Evolutionary conservation across 805 yeast genomes (phyloP).

Genomic region (Metschnikowia kofuensis): DNA sequence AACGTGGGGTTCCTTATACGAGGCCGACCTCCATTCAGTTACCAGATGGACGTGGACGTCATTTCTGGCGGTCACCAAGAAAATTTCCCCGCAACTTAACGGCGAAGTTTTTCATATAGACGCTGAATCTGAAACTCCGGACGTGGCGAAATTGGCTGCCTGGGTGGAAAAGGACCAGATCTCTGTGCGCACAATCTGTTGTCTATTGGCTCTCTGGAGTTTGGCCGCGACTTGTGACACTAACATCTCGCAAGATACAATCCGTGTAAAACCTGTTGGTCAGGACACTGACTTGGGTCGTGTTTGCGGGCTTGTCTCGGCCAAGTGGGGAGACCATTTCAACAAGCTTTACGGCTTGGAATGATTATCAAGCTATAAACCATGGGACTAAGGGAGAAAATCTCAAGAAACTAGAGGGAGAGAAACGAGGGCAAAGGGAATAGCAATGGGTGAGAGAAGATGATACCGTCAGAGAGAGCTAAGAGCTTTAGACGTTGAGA

Average conservation of each 20-base stretch:
- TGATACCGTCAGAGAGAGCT: background rate
- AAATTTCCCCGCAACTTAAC: background rate
- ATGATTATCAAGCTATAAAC: constrained; percentile 8
- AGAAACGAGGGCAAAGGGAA: background rate
- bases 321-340: constrained; percentile 27
- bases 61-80: constrained; percentile 1
- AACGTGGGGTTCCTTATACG: constrained; percentile 5
- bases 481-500: too few species aligned
- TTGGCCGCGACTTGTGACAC: constrained; percentile 14
- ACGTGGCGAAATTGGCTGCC: constrained; percentile 15
- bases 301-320: constrained; percentile 15
- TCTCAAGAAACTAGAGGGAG: too few species aligned
- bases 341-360: constrained; percentile 37
- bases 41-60: constrained; percentile 1
- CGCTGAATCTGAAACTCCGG: constrained; percentile 2
- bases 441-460: background rate
- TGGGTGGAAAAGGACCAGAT: constrained; percentile 20
- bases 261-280: background rate
- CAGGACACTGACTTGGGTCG: constrained; percentile 10
- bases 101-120: background rate
- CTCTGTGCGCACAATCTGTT: constrained; percentile 32
- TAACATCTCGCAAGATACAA: background rate
- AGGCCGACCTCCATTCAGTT: background rate
- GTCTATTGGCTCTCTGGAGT: constrained; percentile 38
- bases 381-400: too few species aligned